Evolutionary conservation across 768 basidiomycete genomes (phyloP).

Genomic region (Brasilioporus rufonigricans): DNA sequence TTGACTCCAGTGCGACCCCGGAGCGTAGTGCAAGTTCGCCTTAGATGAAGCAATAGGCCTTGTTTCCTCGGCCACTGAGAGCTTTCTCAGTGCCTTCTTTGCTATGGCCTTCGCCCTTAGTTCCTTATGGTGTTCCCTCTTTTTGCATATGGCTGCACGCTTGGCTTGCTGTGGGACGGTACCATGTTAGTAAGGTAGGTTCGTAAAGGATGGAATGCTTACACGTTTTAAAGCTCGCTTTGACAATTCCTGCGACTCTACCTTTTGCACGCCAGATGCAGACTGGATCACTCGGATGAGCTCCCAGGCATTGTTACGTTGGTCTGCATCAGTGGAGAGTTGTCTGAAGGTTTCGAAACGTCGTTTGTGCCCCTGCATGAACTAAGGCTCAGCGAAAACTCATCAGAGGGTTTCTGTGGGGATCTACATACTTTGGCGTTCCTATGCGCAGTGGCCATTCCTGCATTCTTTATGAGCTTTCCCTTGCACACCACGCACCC

Average conservation of each 20-base stretch:
- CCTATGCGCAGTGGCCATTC: slow-evolving; percentile 57
- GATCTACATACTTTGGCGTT: slow-evolving; percentile 58
- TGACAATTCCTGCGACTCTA: slow-evolving; percentile 36
- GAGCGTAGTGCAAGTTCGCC: not conserved
- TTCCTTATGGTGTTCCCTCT: slow-evolving; percentile 48
- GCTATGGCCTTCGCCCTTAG: slow-evolving; percentile 40
- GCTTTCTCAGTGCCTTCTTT: slow-evolving; percentile 27
- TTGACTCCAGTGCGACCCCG: not conserved
- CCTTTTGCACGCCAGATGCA: not conserved
- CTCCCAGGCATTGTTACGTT: slow-evolving; percentile 48
- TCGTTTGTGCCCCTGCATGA: slow-evolving; percentile 58
- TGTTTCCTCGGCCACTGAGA: not conserved
- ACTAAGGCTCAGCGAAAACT: not conserved
- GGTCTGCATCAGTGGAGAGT: slow-evolving; percentile 39
- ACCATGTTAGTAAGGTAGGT: not conserved
- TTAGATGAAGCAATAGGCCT: not conserved
- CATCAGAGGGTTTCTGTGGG: not conserved
- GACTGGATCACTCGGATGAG: slow-evolving; percentile 27
- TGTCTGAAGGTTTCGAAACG: slow-evolving; percentile 51
- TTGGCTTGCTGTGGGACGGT: slow-evolving; percentile 43
- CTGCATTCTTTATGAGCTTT: slow-evolving; percentile 60
- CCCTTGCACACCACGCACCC: slow-evolving; percentile 70
- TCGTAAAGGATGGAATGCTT: slow-evolving; percentile 12
- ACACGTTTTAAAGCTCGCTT: slow-evolving; percentile 67
- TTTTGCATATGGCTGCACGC: slow-evolving; percentile 42